Evolutionary conservation across 129 eudicot species (phyloP), one percentile per base, ranked within the genome.

Genomic region (Centella asiatica): DNA sequence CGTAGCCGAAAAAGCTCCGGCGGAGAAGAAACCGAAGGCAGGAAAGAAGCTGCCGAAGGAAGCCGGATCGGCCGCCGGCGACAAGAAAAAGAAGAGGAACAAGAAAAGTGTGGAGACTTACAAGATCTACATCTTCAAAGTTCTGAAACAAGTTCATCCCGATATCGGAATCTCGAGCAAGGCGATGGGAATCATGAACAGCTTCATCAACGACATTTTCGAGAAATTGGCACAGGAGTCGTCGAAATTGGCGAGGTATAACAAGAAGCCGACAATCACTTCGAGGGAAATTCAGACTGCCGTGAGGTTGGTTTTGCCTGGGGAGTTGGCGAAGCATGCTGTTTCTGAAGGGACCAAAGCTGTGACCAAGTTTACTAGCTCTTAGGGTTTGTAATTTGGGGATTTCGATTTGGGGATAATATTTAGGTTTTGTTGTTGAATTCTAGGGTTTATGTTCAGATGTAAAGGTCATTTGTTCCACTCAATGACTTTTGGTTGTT

Each of bases 311-410:
- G 73, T 56, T 17, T 45, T 68, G 44, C 73, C 73, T n/a, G 73
- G 73, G 4, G 72, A 68, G 57, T 58, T 68, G 62, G 72, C 72
- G 8, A 68, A 68, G 58, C 72, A 68, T 36, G 72, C 65, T 1
- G 65, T 57, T 6, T 57, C 72, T 0, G 57, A 51, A 31, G 57
- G 57, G 57, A 51, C 57, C 14, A 51, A 51, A n/a, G 57, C 57
- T 51, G 73, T 69, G 0, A 69, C 73, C 27, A 60, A 60, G 51
- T 60, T 60, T 60, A 60, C 65, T 0, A 60, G 60, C 15, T 60
- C 48, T 39, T 60, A 23, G 49, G 31, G 17, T 36, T 57, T 57
- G 52, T 46, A 25, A 19, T 18, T 47, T n/a, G 20, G 45, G 45
- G 40, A 0, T n/a, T 19, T 37, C 0, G 8, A 6, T 24, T 17